A percentile compares a stretch with the other conserved stretches of the same genome.
Conservation (phyloP, 192 early-diverging fungal species). For the Cetraspora pellucida region DNA sequence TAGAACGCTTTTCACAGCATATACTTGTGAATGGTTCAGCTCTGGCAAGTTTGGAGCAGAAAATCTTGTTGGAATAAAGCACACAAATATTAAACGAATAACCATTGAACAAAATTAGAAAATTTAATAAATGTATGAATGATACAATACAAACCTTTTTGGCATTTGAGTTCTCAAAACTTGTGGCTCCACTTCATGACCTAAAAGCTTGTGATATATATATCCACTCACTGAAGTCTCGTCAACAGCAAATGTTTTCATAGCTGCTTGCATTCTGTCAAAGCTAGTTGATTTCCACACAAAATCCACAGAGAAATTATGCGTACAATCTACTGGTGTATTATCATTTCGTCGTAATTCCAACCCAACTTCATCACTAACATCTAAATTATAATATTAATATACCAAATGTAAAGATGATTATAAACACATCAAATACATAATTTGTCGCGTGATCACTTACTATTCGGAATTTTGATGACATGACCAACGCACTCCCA, state of each 20-base stretch:
- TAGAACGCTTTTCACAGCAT: conserved; percentile 92
- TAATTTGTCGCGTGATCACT: conserved; percentile 28
- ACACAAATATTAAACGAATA: neutral
- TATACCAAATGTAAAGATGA: neutral
- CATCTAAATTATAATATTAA: no score
- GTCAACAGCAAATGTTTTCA: conserved; percentile 97
- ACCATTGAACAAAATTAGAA: no score
- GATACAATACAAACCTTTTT: conserved; percentile 53
- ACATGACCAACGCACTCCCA: conserved; percentile 93
- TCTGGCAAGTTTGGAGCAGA: conserved; percentile 93
- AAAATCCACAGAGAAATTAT: conserved; percentile 95
- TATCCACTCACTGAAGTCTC: conserved; percentile 92
- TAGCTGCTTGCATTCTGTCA: conserved; percentile 95
- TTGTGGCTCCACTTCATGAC: conserved; percentile 92
- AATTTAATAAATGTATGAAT: neutral
- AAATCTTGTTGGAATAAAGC: conserved; percentile 49
- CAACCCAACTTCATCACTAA: conserved; percentile 94
- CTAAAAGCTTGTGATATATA: conserved; percentile 92
- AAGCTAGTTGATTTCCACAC: conserved; percentile 98
- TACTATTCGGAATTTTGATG: conserved; percentile 94
- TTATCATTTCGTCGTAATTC: conserved; percentile 74
- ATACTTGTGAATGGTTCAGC: conserved; percentile 95
- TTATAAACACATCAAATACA: neutral
- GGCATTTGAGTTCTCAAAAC: conserved; percentile 79
- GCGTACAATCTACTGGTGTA: conserved; percentile 77